Conservation (phyloP, 73 alveolate genomes). For the Paramecium sonneborni region DNA sequence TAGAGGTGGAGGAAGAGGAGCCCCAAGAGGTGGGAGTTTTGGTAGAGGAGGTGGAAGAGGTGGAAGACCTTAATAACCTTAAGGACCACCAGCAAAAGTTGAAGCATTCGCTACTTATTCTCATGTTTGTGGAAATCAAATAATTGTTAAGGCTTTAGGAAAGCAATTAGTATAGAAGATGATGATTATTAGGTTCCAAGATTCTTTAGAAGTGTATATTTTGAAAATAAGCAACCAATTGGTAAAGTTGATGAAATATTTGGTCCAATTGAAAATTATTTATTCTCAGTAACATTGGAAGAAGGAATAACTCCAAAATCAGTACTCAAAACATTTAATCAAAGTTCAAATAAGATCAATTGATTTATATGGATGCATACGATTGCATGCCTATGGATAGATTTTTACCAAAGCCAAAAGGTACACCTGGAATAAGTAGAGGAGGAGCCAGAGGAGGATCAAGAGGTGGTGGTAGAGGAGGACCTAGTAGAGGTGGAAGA, state of each 20-base stretch:
- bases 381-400: conserved; percentile 67
- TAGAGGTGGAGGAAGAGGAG: conserved; percentile 63
- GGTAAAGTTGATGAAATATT: conserved; percentile 67
- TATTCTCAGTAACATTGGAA: conserved; percentile 50
- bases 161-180: background rate
- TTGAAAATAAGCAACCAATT: conserved; percentile 57
- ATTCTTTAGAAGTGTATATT: conserved; percentile 63
- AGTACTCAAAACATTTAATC: background rate
- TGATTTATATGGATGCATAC: conserved; percentile 61
- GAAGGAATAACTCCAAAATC: conserved; percentile 63
- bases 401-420: conserved; percentile 66
- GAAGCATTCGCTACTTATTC: conserved; percentile 62
- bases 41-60: conserved; percentile 67
- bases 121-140: conserved; percentile 66
- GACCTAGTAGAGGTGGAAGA: conserved; percentile 53
- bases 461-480: conserved; percentile 59
- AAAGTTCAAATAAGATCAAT: conserved; percentile 48
- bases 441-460: conserved; percentile 58
- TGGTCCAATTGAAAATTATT: conserved; percentile 64
- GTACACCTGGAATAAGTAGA: conserved; percentile 66
- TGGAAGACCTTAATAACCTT: conserved; percentile 41
- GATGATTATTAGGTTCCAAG: conserved; percentile 58
- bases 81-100: conserved; percentile 66
- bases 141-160: conserved; percentile 45
- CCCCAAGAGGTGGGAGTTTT: conserved; percentile 52